Evolutionary conservation across 2,329 filamentous ascomycete species (phyloP).

Genomic region (Fusarium nygamai): DNA sequence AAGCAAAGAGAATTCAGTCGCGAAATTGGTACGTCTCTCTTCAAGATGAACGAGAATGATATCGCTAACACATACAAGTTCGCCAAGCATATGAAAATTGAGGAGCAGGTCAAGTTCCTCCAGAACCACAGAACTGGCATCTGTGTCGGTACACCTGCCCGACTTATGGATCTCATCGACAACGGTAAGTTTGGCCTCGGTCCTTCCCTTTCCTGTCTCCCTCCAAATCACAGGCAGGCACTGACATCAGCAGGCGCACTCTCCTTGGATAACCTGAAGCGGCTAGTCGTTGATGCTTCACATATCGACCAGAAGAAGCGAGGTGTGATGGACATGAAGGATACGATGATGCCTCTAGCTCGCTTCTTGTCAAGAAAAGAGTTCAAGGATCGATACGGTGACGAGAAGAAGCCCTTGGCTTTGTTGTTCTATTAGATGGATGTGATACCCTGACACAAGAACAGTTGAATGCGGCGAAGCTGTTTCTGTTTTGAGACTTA

Average conservation of each 20-base stretch:
- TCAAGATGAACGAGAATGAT: neutral
- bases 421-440: constrained; percentile 71
- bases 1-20: constrained; percentile 78
- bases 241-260: constrained; percentile 64
- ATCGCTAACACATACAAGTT: constrained; percentile 60
- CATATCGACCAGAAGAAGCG: constrained; percentile 96
- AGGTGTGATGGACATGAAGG: constrained; percentile 94
- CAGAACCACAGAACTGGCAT: constrained; percentile 78
- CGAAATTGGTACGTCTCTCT: constrained; percentile 72
- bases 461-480: neutral
- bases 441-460: constrained; percentile 39
- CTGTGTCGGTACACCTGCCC: constrained; percentile 87
- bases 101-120: constrained; percentile 83
- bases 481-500: neutral
- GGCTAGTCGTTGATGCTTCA: constrained; percentile 89
- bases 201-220: neutral
- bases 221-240: neutral
- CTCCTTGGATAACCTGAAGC: constrained; percentile 75
- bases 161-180: constrained; percentile 84
- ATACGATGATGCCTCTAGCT: constrained; percentile 84
- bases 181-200: constrained; percentile 65
- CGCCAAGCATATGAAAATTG: constrained; percentile 96
- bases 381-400: constrained; percentile 75
- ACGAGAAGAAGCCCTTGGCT: constrained; percentile 65
- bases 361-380: constrained; percentile 76